A percentile compares a stretch with the other conserved stretches of the same genome.
phyloP scores from a whole-genome alignment of 2,329 filamentous ascomycete genomes.

The Botrytis aclada region DNA sequence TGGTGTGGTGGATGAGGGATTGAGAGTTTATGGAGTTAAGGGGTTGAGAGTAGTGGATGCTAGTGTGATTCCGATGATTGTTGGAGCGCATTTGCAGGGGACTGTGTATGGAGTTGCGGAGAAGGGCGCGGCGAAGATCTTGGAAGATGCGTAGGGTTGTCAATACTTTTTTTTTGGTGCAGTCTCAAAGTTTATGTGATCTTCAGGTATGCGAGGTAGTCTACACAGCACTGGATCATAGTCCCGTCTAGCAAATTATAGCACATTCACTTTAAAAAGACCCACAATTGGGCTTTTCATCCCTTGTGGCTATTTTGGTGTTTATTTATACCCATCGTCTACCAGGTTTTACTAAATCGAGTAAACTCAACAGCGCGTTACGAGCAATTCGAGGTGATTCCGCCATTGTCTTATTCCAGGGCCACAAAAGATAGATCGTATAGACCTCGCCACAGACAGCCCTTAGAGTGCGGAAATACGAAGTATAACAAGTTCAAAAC shows the following conservation, averaged over 20 bases:
- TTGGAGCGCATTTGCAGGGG: constrained; percentile 29
- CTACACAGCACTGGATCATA: rapidly evolving
- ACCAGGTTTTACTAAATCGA: no score
- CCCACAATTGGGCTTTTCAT: rapidly evolving
- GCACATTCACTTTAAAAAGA: background rate
- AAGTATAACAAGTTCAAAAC: background rate
- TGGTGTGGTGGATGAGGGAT: constrained; percentile 32
- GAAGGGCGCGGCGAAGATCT: constrained; percentile 21
- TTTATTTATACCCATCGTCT: background rate
- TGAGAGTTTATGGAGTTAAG: constrained; percentile 33
- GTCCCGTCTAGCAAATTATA: background rate
- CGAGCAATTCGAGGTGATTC: background rate
- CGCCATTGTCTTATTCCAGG: background rate
- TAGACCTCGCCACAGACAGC: background rate
- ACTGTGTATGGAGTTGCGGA: constrained; percentile 34
- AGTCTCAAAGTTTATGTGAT: background rate
- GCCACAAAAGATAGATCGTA: background rate
- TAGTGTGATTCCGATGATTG: constrained; percentile 31
- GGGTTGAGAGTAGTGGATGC: constrained; percentile 33
- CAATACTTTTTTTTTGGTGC: rapidly evolving
- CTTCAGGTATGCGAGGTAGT: no score
- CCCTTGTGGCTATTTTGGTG: background rate
- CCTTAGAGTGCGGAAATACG: background rate
- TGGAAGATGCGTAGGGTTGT: background rate
- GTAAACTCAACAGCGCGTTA: no score